A percentile compares a stretch with the other conserved stretches of the same genome.
These are phyloP conservation scores for Ustilago vetiveriae DNA, from an alignment of 1,284 basidiomycete species.

Conservation along the genomic window DNA sequence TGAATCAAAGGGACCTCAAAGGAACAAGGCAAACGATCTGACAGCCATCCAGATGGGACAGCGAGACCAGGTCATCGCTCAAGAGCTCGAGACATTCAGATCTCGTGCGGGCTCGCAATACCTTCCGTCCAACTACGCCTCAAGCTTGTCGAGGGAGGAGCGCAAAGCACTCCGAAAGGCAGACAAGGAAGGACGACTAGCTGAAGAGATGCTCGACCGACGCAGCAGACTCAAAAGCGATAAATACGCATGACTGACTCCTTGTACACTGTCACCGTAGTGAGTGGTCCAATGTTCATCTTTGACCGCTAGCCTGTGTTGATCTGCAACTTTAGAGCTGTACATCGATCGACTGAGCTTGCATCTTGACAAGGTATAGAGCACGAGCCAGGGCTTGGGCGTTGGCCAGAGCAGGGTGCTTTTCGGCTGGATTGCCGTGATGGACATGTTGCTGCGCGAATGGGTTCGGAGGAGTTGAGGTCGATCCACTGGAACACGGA, in stretches of 20 bases:
- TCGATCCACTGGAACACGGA: background rate
- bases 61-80: constrained; percentile 26
- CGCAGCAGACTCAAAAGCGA: constrained; percentile 56
- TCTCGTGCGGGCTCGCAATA: constrained; percentile 38
- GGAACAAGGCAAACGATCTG: constrained; percentile 27
- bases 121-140: constrained; percentile 23
- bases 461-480: constrained; percentile 10
- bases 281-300: no score
- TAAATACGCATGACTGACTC: constrained; percentile 35
- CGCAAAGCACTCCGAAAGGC: constrained; percentile 50
- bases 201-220: constrained; percentile 62
- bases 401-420: constrained; percentile 47
- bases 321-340: constrained; percentile 22
- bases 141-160: constrained; percentile 28
- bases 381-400: constrained; percentile 42
- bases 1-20: constrained; percentile 2
- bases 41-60: constrained; percentile 13
- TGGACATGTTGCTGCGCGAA: constrained; percentile 27
- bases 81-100: constrained; percentile 22
- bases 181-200: constrained; percentile 58
- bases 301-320: no score
- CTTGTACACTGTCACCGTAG: no score
- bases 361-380: constrained; percentile 47
- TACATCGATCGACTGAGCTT: constrained; percentile 32
- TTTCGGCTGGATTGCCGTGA: constrained; percentile 40